Evolutionary conservation across 257 asterid species (phyloP).

Genomic region (Plantago elongata): DNA sequence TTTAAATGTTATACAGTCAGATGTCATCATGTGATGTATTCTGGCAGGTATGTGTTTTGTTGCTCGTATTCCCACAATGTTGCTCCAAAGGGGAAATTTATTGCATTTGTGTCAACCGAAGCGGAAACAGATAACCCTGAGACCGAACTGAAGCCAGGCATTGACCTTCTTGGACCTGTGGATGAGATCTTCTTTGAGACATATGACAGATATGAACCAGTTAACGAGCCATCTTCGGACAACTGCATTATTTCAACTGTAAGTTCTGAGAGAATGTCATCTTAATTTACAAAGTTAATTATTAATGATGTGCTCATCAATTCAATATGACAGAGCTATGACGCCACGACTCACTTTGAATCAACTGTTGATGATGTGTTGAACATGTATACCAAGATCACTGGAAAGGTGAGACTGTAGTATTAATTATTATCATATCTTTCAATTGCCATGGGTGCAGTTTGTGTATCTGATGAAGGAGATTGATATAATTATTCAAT

Average conservation of each 20-base stretch:
- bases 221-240: constrained; percentile 76
- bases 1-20: too few relatives aligned
- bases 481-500: background rate
- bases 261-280: constrained; percentile 31
- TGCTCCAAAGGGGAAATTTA: constrained; percentile 93
- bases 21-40: constrained; percentile 12
- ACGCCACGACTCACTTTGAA: constrained; percentile 66
- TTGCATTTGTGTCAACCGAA: constrained; percentile 91
- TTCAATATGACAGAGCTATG: constrained; percentile 47
- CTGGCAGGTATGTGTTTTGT: constrained; percentile 81
- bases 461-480: background rate
- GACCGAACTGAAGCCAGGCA: constrained; percentile 80
- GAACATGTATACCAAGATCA: constrained; percentile 54
- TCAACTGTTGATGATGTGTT: constrained; percentile 61
- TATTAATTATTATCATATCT: background rate
- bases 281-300: constrained; percentile 12
- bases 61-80: constrained; percentile 97
- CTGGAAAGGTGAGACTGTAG: constrained; percentile 53
- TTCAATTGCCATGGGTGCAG: background rate
- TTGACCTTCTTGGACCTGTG: constrained; percentile 92
- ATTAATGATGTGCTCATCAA: background rate
- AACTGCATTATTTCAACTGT: constrained; percentile 89
- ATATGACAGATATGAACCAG: constrained; percentile 83
- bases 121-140: constrained; percentile 91
- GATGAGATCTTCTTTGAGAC: constrained; percentile 92